Evolutionary conservation across 1,284 basidiomycete species (phyloP), one percentile per base, ranked within the genome.

Genomic region (Polyporus tsugae): DNA sequence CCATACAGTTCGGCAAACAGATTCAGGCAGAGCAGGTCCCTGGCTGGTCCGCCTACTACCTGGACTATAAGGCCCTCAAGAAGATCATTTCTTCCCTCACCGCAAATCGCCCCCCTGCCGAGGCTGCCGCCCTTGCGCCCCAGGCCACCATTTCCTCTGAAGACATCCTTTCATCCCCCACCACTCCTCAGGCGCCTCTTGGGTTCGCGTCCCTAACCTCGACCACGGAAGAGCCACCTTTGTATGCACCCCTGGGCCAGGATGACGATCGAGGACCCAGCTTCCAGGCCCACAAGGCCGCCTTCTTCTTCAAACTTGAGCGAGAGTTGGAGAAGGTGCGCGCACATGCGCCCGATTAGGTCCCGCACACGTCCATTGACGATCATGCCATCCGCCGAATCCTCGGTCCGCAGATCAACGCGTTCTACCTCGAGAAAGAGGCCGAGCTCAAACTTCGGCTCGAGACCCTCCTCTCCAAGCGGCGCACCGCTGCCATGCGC

Each of bases 231-330:
- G 82, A 82, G 64, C 84, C 89, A 13, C 87, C 88, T 35, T 84
- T 92, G 66, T 86, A 91, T 69, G 83, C 87, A 44, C 81, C 85
- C 5, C 84, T 89, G 10, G 85, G 85, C 19, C 86, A 89, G 73
- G 91, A 93, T 77, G 86, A 87, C 58, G 90, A 91, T 72, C 82
- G 92, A 64, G 89, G 91, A 0, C 85, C 89, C 7, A 89, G 92
- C 77, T 96, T 97, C 76, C 94, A 94, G 76, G 95, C 96, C 19
- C 96, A 98, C 84, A 96, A 97, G 77, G 95, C 97, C 25, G 95
- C 96, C 0, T 99, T 99, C 87, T 99, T 99, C 86, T 99, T 99
- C 88, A 99, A 97, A 78, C 88, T 99, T 1, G 97, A 99, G 80
- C 88, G 98, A 41, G 98, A 99, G 81, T 85, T 99, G 25, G 98